Base-by-base conservation (phyloP, 2,329 filamentous ascomycete genomes). In the Fusarium duplospermum region DNA sequence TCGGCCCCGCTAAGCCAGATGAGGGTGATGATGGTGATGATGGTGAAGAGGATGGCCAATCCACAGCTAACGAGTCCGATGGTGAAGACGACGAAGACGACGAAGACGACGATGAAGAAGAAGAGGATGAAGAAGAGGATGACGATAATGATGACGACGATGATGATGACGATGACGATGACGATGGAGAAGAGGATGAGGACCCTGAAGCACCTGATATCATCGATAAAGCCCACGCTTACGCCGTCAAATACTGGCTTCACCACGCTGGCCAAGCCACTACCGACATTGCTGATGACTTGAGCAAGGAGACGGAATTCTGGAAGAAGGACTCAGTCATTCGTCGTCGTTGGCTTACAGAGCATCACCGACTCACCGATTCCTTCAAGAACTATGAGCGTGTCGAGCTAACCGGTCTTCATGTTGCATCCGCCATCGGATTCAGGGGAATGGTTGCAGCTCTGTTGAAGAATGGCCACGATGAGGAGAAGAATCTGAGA, bases 261-360 rank as follows among this genome's bases (percentile, higher is more conserved):
- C 76, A 81, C 7, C 84, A 85, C 60, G 84, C 82, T 2, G 82
- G 82, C 47, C 83, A 84, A 58, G 83, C 84, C 20, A 85, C 84
- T 0, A 68, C 77, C 5, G 83, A 85, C 58, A 83, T 85, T n/a
- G 83, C 83, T 0, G 83, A 85, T 36, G 81, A 81, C 11, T 71
- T 85, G 2, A 84, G 82, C 62, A 56, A 77, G 9, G 83, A 85
- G 40, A 63, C 79, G 7, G 80, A 82, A 11, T 85, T 86, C 62
- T 86, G 84, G 84, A 78, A 80, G 33, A 71, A 69, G 0, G 78
- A 80, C 16, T 85, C 84, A 0, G 65, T 72, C 2, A 79, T 84
- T 11, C 78, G 84, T 9, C 79, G 79, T 16, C 82, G 81, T 4
- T 86, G 84, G 84, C 70, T 85, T 4, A 77, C 79, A 0, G 81